Base-by-base conservation (phyloP, 805 yeast genomes). In the Myxozyma monticola region DNA sequence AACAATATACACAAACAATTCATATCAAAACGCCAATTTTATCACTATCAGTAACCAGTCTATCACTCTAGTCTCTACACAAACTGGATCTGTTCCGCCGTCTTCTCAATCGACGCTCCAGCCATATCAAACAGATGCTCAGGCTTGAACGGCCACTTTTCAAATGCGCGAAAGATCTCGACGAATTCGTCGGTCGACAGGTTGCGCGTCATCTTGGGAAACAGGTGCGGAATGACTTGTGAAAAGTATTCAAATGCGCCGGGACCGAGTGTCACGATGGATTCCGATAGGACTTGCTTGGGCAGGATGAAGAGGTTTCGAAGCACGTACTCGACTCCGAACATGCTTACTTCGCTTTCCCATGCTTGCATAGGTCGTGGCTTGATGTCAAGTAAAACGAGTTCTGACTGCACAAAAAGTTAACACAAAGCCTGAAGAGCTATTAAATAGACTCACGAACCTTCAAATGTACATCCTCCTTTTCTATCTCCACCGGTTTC, bases 141-240 rank as follows among this genome's bases (percentile, higher is more conserved):
- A 0, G 95, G 97, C 66, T 83, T 88, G 72, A 89, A 91, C 0
- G 97, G 93, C 98, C 97, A 91, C 12, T 68, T 62, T 36, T 72
- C 74, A 63, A 84, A 88, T 2, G 69, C 72, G 2, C 76, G 67
- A 8, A 81, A 72, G 4, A 90, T 63, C 4, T 65, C 57, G 4
- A 71, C 50, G 52, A 84, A 71, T n/a, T 88, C 91, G 1, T 76
- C 78, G 1, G 70, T 62, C 0, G 80, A 71, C 40, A 89, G 68
- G 2, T 76, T 75, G 14, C 69, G 65, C 0, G 84, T 76, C 2
- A 65, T 63, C 52, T 73, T 78, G 14, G 75, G 63, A 44, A 79
- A 60, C 1, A 83, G 42, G 0, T 69, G 71, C 12, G 51, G 42
- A 1, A 74, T 60, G 30, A 57, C 12, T 5, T 14, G 4, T 3